These are phyloP conservation scores for Silene noctiflora DNA, from an alignment of 179 eudicot genomes.

Conservation along the genomic window DNA sequence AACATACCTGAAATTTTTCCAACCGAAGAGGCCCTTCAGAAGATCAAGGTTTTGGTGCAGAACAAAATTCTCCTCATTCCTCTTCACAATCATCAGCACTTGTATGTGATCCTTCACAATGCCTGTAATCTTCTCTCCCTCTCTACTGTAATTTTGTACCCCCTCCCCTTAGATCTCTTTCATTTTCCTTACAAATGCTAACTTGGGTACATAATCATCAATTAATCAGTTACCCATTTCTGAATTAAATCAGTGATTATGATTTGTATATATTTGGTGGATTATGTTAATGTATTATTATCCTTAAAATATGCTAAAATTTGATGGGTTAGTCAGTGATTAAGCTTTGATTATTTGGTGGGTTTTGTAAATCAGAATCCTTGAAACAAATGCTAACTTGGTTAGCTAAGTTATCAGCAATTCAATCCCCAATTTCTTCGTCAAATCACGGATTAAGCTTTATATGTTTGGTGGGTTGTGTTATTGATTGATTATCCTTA, in stretches of 20 bases:
- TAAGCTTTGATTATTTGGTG: neutral
- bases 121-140: constrained; percentile 33
- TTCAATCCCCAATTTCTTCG: neutral
- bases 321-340: neutral
- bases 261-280: neutral
- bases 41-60: no score
- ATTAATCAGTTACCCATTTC: neutral
- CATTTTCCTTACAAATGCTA: neutral
- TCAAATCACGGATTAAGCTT: neutral
- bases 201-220: neutral
- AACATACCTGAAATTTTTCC: no score
- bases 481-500: neutral
- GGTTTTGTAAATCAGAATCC: neutral
- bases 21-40: no score
- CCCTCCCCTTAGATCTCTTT: neutral
- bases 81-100: neutral
- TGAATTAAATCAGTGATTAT: constrained; percentile 2
- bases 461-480: neutral
- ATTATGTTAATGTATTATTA: no score
- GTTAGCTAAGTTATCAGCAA: neutral
- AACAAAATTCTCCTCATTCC: neutral
- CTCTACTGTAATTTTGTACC: no score
- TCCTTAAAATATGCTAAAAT: no score
- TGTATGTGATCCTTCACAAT: constrained; percentile 14
- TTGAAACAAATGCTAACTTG: neutral